Percentiles rank a stretch among this genome's conserved stretches.
Conservation (phyloP, 805 yeast species). For the Starmerella davenportii region DNA sequence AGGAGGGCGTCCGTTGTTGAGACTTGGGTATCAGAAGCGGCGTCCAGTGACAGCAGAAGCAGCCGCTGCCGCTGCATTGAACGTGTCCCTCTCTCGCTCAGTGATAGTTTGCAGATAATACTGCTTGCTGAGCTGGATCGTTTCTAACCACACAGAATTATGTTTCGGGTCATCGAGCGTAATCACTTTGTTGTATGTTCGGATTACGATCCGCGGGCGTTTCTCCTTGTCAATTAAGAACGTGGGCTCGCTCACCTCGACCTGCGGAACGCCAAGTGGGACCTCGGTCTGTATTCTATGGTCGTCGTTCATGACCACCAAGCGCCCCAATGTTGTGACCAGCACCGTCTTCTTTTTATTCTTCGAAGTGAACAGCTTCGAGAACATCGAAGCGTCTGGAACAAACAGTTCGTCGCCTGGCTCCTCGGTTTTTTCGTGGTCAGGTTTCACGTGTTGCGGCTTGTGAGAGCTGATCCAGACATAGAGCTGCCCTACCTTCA, state of each 20-base stretch:
- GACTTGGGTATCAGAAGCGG: neutral
- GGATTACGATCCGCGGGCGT: slow-evolving; percentile 20
- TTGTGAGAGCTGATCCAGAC: slow-evolving; percentile 15
- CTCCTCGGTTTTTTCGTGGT: slow-evolving; percentile 1
- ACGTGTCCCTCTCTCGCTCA: slow-evolving; percentile 20
- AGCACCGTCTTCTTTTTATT: slow-evolving; percentile 19
- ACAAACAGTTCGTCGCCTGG: slow-evolving; percentile 5
- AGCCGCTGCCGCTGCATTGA: slow-evolving; percentile 23
- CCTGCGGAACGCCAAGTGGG: slow-evolving; percentile 22
- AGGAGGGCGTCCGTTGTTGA: no score
- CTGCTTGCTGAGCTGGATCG: slow-evolving; percentile 19
- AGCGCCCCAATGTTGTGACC: slow-evolving; percentile 23
- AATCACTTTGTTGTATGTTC: slow-evolving; percentile 21
- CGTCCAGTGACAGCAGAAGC: slow-evolving; percentile 20
- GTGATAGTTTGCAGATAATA: slow-evolving; percentile 19
- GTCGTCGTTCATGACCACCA: slow-evolving; percentile 22
- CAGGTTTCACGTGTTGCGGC: slow-evolving; percentile 6
- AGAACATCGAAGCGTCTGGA: slow-evolving; percentile 14
- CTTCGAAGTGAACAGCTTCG: slow-evolving; percentile 19
- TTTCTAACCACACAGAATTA: slow-evolving; percentile 21
- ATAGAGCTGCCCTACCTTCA: slow-evolving; percentile 28
- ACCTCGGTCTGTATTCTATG: slow-evolving; percentile 21
- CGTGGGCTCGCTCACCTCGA: slow-evolving; percentile 21
- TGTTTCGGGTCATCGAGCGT: slow-evolving; percentile 22
- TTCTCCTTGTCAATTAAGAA: slow-evolving; percentile 14